Evolutionary conservation across 1,284 basidiomycete species (phyloP), one percentile per base, ranked within the genome.

Genomic region (Ganoderma sinense): DNA sequence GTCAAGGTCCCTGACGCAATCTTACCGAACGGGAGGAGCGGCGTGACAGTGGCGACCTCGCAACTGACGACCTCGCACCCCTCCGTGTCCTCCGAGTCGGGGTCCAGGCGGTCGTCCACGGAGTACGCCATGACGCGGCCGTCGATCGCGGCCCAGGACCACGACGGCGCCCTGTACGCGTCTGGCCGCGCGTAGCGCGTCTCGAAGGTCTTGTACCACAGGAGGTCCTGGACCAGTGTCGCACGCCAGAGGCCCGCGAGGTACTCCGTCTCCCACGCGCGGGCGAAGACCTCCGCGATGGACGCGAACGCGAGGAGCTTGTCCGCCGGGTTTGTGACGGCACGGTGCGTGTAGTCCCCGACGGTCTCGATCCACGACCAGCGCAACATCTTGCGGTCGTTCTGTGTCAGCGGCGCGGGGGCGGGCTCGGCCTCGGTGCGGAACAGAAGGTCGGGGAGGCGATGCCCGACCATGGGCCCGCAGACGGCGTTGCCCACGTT

Each of bases 101-200:
- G 39, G 64, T 71, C 66, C 5, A 71, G 53, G 11, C 69, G 62
- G 53, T 71, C 69, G 64, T 71, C 69, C 29, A 58, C 23, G 26
- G 64, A 63, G 20, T 43, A 56, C n/a, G 69, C 64, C 56, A 69
- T 45, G 31, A 71, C 65, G 8, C 48, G 62, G 13, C 71, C 71
- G 55, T 73, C 71, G 53, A 70, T 62, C 2, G 71, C 48, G 11
- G 72, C 72, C 72, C 72, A 73, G 13, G 72, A 71, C 69, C 69
- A 73, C 26, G 70, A 66, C 2, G 72, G 72, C 51, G 72, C 70
- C 5, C 69, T 51, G 45, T 66, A 64, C 8, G 26, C 14, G 1
- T 36, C 41, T 11, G 66, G 64, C 3, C 60, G 68, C 16, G 39
- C 51, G 20, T 55, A 43, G 31, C 68, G 59, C 39, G 31, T 55